Conservation (phyloP, 148 eudicot genomes). For the Amaranthus palmeri region DNA sequence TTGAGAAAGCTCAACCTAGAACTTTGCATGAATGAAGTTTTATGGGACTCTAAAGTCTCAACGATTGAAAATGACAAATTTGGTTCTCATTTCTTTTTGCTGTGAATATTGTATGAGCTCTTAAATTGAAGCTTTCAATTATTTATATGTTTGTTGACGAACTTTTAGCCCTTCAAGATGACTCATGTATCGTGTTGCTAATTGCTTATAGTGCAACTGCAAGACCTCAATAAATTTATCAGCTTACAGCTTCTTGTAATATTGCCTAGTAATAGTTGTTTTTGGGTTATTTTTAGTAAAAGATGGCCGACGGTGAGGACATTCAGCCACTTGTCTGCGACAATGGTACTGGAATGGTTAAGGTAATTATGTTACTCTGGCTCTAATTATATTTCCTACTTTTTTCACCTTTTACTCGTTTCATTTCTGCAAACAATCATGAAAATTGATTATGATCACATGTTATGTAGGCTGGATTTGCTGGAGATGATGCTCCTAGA, state of each 20-base stretch:
- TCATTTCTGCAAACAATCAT: background rate
- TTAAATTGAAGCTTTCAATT: background rate
- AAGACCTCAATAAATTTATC: background rate
- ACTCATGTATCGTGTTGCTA: background rate
- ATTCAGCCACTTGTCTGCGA: slow-evolving; percentile 86
- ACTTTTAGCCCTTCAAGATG: background rate
- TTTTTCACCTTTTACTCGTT: background rate
- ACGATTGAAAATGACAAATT: background rate
- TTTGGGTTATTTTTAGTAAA: slow-evolving; percentile 26
- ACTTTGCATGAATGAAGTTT: background rate
- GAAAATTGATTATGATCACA: background rate
- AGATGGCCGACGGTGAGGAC: slow-evolving; percentile 75
- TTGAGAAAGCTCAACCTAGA: background rate
- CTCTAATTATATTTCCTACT: background rate
- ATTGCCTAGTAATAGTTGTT: background rate
- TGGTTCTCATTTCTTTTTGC: background rate
- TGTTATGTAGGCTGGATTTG: slow-evolving; percentile 77
- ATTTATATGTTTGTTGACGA: background rate
- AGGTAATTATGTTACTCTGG: slow-evolving; percentile 36
- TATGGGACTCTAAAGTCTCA: background rate
- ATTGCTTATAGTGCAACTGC: background rate
- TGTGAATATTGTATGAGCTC: background rate
- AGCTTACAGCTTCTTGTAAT: background rate
- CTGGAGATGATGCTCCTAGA: slow-evolving; percentile 89
- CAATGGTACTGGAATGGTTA: slow-evolving; percentile 84